phyloP scores from a whole-genome alignment of 2,329 filamentous ascomycete genomes.

The Chaetomium olivaceum region DNA sequence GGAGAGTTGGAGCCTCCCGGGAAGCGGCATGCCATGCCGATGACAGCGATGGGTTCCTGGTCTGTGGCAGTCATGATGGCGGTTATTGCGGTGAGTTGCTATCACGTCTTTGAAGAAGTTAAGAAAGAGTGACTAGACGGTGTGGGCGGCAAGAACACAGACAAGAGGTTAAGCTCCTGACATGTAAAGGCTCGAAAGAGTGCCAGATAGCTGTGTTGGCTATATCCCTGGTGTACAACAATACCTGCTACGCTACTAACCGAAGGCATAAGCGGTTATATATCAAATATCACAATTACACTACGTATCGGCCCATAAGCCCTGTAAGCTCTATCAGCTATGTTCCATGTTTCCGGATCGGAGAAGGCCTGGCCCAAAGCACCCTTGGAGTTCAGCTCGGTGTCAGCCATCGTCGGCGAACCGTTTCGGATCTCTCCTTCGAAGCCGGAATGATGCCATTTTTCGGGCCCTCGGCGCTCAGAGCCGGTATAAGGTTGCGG shows the following conservation, averaged over 20 bases:
- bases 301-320: neutral
- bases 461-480: neutral
- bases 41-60: slow-evolving; percentile 35
- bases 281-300: neutral
- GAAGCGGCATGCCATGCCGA: slow-evolving; percentile 37
- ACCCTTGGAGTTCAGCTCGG: neutral
- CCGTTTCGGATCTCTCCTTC: neutral
- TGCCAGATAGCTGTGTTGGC: neutral
- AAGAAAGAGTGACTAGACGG: neutral
- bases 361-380: neutral
- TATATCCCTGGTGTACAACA: neutral
- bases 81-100: neutral
- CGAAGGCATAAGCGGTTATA: neutral
- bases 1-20: slow-evolving; percentile 33
- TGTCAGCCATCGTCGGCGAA: neutral
- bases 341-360: neutral
- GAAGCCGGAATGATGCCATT: neutral
- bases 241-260: neutral
- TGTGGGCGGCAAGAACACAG: neutral
- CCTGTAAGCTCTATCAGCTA: neutral
- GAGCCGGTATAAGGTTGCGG: neutral
- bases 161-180: neutral
- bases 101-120: neutral
- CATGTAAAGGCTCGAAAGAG: neutral
- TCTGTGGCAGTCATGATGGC: neutral